Base-by-base conservation (phyloP, 2,329 filamentous ascomycete species). In the Colletotrichum simmondsii region DNA sequence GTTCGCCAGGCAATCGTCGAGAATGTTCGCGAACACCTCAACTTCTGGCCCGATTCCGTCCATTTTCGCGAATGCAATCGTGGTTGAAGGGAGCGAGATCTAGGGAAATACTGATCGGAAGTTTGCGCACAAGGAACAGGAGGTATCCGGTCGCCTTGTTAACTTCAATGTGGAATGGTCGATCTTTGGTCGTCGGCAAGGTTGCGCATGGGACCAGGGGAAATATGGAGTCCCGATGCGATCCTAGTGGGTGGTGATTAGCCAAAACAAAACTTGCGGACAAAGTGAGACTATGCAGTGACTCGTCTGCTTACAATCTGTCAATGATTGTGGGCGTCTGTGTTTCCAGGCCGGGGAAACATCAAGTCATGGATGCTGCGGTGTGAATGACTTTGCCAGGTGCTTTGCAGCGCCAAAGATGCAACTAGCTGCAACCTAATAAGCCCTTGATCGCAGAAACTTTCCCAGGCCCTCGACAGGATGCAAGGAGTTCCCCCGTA, bases 11-110 rank as follows among this genome's bases (percentile, higher is more conserved):
- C 95, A 96, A 67, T 91, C 89, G 83, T 98, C 95, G 26, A 98
- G 88, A 64, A 91, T 90, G 79, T 93, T 92, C 49, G 95, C 95
- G 80, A 98, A 98, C 57, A 91, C 89, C 83, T 98, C 95, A 72
- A 97, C 94, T 82, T 98, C 95, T 74, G 92, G 91, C 63, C 93
- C 93, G 37, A 74, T 57, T 32, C 63, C 56, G 22, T 70, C 37
- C 66, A 73, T 73, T 22, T 64, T 69, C 59, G 32, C 26, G 22
- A 30, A 52, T 56, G 14, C 12, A 14, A 30, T 52, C 14, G 46
- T n/a, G 26, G 12, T n/a, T 32, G 12, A 56, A 12, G 10, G 30
- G 4, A 30, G 1, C 22, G 35, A 12, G 35, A 49, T 49, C 19
- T 49, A n/a, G 42, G 42, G 8, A 11, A 49, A 49, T 22, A n/a